Evolutionary conservation across 192 early-diverging fungal genomes (phyloP), one percentile per base, ranked within the genome.

Genomic region (Dimargaris cristalligena): DNA sequence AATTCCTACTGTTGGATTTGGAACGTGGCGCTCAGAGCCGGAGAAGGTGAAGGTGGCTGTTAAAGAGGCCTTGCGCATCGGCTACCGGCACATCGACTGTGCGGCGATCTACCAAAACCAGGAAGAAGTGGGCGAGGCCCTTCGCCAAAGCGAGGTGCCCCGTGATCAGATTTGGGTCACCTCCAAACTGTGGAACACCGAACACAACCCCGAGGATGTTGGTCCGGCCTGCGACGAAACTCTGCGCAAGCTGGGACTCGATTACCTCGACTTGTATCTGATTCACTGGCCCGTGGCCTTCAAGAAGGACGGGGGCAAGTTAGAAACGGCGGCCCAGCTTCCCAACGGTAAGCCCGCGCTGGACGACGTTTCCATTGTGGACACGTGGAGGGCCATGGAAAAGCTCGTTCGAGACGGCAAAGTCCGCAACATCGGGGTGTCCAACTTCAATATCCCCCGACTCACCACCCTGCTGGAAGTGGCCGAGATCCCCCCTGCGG

Each of bases 361-460:
- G 45, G 74, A 77, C 35, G 58, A 62, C 44, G 69, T 79, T 44
- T 67, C 78, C 50, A 62, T 83, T 31, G 66, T 77, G 25, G 75
- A 83, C 55, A 79, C 77, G 9, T 89, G 86, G 86, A 58, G 66
- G 52, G 83, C 72, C 18, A 80, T 91, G 80, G 89, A 89, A 71
- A 69, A 71, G 32, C 62, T 89, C 28, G 79, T 85, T 9, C 72
- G 79, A 1, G 61, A 62, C 8, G 78, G 78, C 6, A 71, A 80
- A 51, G 74, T 74, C 34, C 67, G 47, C 23, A 70, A 73, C 54
- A 81, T 81, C 65, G 89, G 89, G 56, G 72, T 89, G 20, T 83
- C 82, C 62, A 91, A 91, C 72, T 82, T 80, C 44, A 57, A 65
- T 48, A 67, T 74, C 26, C 26, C 61, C 54, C 52, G 71, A 48